A percentile compares a stretch with the other conserved stretches of the same genome.
Evolutionary conservation across 1,284 basidiomycete species (phyloP).

Genomic region (Moesziomyces sp.): DNA sequence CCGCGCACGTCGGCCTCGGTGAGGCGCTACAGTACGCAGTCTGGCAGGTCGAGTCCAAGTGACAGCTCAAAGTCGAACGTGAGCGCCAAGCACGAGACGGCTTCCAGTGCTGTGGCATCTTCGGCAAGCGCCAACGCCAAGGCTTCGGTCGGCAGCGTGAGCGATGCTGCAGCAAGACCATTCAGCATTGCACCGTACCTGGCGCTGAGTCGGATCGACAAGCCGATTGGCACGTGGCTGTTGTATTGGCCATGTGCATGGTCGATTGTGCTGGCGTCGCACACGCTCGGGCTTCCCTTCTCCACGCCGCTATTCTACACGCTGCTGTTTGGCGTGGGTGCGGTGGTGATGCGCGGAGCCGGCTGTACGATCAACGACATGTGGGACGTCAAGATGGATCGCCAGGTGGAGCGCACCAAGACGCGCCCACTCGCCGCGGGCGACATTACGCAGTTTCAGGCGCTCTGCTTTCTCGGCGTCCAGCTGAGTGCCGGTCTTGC

Average conservation of each 20-base stretch:
- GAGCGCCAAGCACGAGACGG: too few relatives aligned
- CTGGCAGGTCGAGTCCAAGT: neutral
- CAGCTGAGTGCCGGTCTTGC: constrained; percentile 88
- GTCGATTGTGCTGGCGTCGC: constrained; percentile 65
- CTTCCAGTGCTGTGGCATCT: too few relatives aligned
- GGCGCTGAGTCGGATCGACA: constrained; percentile 87
- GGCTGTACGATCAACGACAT: constrained; percentile 99
- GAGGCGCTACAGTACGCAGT: constrained; percentile 4
- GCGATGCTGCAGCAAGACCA: constrained; percentile 7
- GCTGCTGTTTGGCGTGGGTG: constrained; percentile 86
- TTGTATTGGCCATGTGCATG: constrained; percentile 86
- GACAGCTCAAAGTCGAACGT: neutral
- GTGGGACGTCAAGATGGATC: constrained; percentile 94
- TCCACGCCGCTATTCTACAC: constrained; percentile 67
- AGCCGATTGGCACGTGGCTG: constrained; percentile 91
- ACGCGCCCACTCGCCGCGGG: constrained; percentile 81
- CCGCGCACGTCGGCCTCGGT: neutral
- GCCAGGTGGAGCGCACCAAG: constrained; percentile 81
- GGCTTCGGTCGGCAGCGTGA: neutral
- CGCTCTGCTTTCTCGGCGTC: constrained; percentile 82
- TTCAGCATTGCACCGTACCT: constrained; percentile 76
- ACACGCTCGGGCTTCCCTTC: constrained; percentile 47
- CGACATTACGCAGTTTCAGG: constrained; percentile 80
- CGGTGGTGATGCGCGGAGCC: constrained; percentile 94
- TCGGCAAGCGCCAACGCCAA: neutral